Evolutionary conservation across 805 yeast genomes (phyloP), one percentile per base, ranked within the genome.

Genomic region (Teunomyces pallodes): DNA sequence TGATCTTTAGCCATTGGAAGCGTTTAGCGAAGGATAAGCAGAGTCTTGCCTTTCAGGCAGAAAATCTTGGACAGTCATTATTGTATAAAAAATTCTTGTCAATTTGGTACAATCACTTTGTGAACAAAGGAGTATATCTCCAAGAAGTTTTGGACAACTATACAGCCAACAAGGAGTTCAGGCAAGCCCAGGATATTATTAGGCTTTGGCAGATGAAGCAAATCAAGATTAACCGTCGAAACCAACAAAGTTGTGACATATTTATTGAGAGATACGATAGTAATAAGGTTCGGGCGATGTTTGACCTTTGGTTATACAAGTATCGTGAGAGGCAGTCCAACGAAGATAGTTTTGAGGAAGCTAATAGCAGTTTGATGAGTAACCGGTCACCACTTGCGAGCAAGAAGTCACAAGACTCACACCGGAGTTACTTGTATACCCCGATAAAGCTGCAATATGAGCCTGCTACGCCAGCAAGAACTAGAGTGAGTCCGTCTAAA

Each of bases 261-360:
- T 71, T 72, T 46, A 46, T 59, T 5, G 62, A 59, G 20, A 60
- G 70, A 46, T 69, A 70, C 71, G 63, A 69, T 38, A 42, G 52
- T 5, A 54, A 62, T 8, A 58, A 61, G 29, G 32, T 60, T 43
- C 56, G 57, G 31, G 54, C 70, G 0, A 60, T 72, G 9, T 68
- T 72, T 48, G 74, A 70, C 33, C 53, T 73, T 10, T 73, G 78
- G 78, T 14, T 59, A 4, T 61, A 58, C 43, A 71, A 69, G 46
- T 41, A 54, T 2, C 50, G 51, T 38, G 57, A 59, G 41, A 43
- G 46, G 16, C 16, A 38, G 16, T n/a, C 41, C 3, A 12, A 17
- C 20, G 49, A 51, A 5, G 43, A 30, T 1, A 50, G 46, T 8
- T 52, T 41, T 4, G 57, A 47, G n/a, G 55, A 39, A 2, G 55